phyloP scores from a whole-genome alignment of 1,139 yeast genomes.

The Dujonia santamariae region DNA sequence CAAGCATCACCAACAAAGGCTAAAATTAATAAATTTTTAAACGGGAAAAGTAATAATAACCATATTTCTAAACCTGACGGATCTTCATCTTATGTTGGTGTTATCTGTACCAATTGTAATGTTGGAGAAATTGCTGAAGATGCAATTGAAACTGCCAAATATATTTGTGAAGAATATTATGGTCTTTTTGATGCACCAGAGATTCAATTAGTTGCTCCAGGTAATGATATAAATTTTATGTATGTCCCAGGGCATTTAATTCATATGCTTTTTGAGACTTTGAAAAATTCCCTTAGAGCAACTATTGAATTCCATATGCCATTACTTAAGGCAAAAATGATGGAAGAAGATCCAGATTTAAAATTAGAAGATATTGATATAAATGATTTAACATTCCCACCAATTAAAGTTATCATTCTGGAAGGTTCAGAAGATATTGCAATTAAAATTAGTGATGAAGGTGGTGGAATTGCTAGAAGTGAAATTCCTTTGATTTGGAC shows the following conservation, averaged over 20 bases:
- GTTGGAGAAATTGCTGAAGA: conserved; percentile 77
- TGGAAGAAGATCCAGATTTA: conserved; percentile 41
- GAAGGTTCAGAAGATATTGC: conserved; percentile 92
- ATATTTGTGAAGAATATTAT: conserved; percentile 84
- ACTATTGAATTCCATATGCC: conserved; percentile 74
- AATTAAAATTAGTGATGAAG: conserved; percentile 90
- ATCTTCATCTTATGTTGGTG: conserved; percentile 68
- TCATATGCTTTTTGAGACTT: conserved; percentile 83
- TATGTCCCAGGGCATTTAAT: conserved; percentile 88
- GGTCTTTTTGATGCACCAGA: conserved; percentile 81
- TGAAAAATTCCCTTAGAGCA: conserved; percentile 80
- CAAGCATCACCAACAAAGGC: conserved; percentile 50
- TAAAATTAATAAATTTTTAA: conserved; percentile 32
- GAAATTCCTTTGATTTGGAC: conserved; percentile 90
- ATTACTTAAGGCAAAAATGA: conserved; percentile 33
- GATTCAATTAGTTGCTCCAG: conserved; percentile 71
- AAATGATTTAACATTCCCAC: conserved; percentile 72
- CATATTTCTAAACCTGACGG: conserved; percentile 15
- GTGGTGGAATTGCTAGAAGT: conserved; percentile 88
- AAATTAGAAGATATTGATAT: conserved; percentile 45
- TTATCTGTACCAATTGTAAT: conserved; percentile 77
- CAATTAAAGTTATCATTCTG: conserved; percentile 84
- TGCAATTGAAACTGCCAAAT: conserved; percentile 83
- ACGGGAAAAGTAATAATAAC: conserved; percentile 22
- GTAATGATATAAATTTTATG: conserved; percentile 67